These are phyloP conservation scores for Micractinium sp. DNA, from an alignment of 139 green algal species.

Conservation along the genomic window DNA sequence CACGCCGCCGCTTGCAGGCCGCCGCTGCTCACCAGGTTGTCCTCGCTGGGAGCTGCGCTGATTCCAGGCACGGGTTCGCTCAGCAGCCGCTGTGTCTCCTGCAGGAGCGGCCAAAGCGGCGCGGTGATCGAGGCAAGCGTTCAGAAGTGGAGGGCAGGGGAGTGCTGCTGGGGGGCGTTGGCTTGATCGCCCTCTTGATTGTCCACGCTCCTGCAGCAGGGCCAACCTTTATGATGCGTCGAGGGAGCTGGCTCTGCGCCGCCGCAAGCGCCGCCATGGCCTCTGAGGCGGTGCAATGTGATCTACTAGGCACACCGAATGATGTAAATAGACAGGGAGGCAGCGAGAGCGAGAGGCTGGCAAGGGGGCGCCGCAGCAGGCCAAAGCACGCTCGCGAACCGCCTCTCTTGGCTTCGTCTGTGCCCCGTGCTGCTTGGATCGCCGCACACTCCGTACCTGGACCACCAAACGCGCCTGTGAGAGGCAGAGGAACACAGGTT, in stretches of 20 bases:
- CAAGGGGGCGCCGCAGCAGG: too few species aligned
- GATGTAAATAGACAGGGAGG: too few species aligned
- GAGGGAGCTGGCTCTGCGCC: constrained; percentile 56
- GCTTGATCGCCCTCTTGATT: too few species aligned
- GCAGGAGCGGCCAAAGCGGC: constrained; percentile 12
- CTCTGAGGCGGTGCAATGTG: not conserved
- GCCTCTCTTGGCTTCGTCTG: too few species aligned
- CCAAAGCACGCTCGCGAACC: too few species aligned
- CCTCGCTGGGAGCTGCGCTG: constrained; percentile 91
- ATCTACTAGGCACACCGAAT: not conserved
- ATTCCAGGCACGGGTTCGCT: constrained; percentile 97
- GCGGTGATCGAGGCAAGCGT: too few species aligned
- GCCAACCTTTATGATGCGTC: constrained; percentile 79
- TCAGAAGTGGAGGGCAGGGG: not conserved
- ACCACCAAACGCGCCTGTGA: too few species aligned
- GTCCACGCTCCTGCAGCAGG: not conserved
- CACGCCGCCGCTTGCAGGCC: too few species aligned
- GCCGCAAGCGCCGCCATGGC: not conserved
- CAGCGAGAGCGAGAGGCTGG: too few species aligned
- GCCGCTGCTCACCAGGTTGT: constrained; percentile 79
- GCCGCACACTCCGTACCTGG: too few species aligned
- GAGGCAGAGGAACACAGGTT: not conserved
- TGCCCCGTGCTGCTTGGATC: too few species aligned
- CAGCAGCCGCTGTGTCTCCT: constrained; percentile 98
- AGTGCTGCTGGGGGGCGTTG: not conserved